These are phyloP conservation scores for Suhomyces bokatorum DNA, from an alignment of 1,139 yeast species.

Conservation along the genomic window DNA sequence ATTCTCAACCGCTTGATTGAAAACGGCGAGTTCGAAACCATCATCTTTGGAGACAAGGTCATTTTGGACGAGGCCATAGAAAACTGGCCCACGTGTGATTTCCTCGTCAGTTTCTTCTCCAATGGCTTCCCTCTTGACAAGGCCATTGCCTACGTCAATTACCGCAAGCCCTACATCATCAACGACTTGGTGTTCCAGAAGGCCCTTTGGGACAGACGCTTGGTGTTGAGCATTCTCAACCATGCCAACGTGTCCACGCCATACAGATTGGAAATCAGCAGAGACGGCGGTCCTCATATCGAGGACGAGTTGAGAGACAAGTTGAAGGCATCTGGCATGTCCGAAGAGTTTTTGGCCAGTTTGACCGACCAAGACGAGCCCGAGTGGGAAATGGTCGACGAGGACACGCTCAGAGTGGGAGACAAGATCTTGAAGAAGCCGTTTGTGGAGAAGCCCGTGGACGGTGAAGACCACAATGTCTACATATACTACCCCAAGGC, in stretches of 20 bases:
- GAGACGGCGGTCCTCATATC: constrained; percentile 96
- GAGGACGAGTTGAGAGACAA: constrained; percentile 57
- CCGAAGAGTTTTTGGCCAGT: constrained; percentile 48
- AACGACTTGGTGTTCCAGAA: constrained; percentile 92
- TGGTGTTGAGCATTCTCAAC: constrained; percentile 80
- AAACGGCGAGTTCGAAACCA: constrained; percentile 94
- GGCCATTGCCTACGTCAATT: constrained; percentile 86
- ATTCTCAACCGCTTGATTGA: constrained; percentile 86
- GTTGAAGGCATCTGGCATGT: constrained; percentile 38
- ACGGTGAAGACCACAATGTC: constrained; percentile 98
- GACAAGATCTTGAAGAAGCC: constrained; percentile 80
- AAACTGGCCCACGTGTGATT: constrained; percentile 99
- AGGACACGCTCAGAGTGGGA: constrained; percentile 79
- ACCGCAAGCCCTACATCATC: constrained; percentile 85
- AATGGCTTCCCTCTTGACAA: constrained; percentile 95
- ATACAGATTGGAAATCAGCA: constrained; percentile 76
- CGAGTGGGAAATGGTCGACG: constrained; percentile 83
- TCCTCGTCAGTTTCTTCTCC: constrained; percentile 89
- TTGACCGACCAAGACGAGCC: constrained; percentile 77
- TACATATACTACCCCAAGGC: constrained; percentile 85
- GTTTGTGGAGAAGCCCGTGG: constrained; percentile 97
- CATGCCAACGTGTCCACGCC: constrained; percentile 90
- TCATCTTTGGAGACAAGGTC: constrained; percentile 96
- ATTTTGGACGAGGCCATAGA: constrained; percentile 90
- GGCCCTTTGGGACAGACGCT: constrained; percentile 92